Conservation (phyloP, 371 early-diverging fungal genomes). For the Mortierella sp. region DNA sequence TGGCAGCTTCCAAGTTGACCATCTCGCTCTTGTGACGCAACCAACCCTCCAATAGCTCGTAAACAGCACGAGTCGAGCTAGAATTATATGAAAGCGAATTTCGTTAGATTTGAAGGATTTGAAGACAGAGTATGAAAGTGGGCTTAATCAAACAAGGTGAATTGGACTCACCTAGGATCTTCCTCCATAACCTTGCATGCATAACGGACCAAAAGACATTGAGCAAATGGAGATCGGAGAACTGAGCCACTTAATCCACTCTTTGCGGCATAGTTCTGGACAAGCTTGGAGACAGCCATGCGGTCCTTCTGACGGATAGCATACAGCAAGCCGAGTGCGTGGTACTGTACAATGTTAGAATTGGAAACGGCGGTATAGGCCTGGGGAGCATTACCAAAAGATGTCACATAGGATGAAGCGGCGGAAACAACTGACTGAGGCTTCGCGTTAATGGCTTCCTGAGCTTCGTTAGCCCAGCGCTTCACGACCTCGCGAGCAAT, state of each 20-base stretch:
- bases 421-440: conserved; percentile 66
- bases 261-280: conserved; percentile 86
- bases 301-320: conserved; percentile 95
- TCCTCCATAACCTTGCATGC: conserved; percentile 96
- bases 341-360: conserved; percentile 93
- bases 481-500: conserved; percentile 69
- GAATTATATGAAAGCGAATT: not conserved
- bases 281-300: conserved; percentile 97
- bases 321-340: conserved; percentile 96
- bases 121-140: too few species aligned
- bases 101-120: too few species aligned
- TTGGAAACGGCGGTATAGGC: conserved; percentile 66
- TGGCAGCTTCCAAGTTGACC: conserved; percentile 98
- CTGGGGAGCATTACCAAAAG: conserved; percentile 62
- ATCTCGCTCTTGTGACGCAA: conserved; percentile 95
- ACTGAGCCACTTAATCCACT: conserved; percentile 63
- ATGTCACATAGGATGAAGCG: conserved; percentile 67
- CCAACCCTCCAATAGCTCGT: conserved; percentile 90
- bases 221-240: conserved; percentile 89
- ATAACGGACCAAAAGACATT: conserved; percentile 93
- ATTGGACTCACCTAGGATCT: conserved; percentile 69
- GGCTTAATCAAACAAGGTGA: too few species aligned
- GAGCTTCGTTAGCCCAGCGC: conserved; percentile 65
- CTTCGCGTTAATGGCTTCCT: conserved; percentile 77
- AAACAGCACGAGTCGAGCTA: conserved; percentile 80